Evolutionary conservation across 352 stramenopile species (phyloP), one percentile per base, ranked within the genome.

Genomic region (Phytophthora rubi): DNA sequence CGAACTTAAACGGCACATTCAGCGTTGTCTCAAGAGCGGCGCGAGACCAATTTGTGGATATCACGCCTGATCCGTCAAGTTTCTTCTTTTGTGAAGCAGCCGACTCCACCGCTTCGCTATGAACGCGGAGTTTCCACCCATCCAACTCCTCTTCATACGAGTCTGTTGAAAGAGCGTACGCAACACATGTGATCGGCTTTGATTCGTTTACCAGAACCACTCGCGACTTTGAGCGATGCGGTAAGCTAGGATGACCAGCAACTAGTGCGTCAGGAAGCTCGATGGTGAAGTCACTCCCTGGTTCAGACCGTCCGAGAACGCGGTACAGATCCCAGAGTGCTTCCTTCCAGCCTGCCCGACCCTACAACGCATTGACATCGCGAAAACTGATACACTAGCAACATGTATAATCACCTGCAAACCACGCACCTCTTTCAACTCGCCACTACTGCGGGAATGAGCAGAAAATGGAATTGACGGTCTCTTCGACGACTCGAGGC

Each of bases 171-270:
- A 99, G 83, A 18, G 96, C 97, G 69, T 99, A 98, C 18, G 97
- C 96, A 67, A 99, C 97, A 9, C 92, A 97, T 23, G 96, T 99
- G 51, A 97, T 97, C 1, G 94, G 93, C 65, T 97, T 85, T 18
- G 96, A 83, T 59, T 99, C 96, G 74, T 98, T 90, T 13, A 99
- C 97, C 30, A 97, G 82, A 23, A 99, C 88, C 6, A 98, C 85
- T 52, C 88, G 83, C 42, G 93, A 91, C 65, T 94, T 92, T 48
- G 95, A 91, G 49, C 93, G 95, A 44, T 87, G 82, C 39, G 93
- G 88, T 23, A 99, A 80, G 18, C 89, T 89, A 18, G 95, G 93
- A 61, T 98, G 83, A 4, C 97, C 96, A 39, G 81, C 74, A n/a
- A 83, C 72, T 18, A 97, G 69, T 6, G 70, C 76, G 1, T 83